These are phyloP conservation scores for Penicillium frequentans DNA, from an alignment of 2,329 filamentous ascomycete genomes.

Conservation along the genomic window DNA sequence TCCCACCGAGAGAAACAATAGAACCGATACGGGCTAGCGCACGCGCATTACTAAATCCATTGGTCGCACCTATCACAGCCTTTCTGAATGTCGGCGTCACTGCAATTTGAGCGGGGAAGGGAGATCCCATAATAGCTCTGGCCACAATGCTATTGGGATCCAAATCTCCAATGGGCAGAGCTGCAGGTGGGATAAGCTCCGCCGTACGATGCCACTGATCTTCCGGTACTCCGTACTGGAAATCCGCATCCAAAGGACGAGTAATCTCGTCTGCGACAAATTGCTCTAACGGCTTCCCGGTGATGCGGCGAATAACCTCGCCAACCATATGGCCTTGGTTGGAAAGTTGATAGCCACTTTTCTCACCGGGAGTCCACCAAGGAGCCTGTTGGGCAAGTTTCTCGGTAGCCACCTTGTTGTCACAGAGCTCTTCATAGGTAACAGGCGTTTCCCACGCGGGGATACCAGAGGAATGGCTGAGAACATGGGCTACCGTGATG, in stretches of 20 bases:
- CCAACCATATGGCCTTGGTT: conserved; percentile 45
- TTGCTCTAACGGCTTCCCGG: conserved; percentile 43
- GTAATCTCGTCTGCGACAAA: conserved; percentile 48
- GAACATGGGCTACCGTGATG: conserved; percentile 26
- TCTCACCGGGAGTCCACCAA: conserved; percentile 43
- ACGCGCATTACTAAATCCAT: conserved; percentile 50
- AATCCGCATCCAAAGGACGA: conserved; percentile 47
- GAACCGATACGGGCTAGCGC: conserved; percentile 45
- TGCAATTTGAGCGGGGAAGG: conserved; percentile 18
- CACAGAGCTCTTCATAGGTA: conserved; percentile 33
- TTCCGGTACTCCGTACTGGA: conserved; percentile 47
- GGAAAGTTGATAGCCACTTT: conserved; percentile 39
- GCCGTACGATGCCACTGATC: conserved; percentile 44
- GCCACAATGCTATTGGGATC: conserved; percentile 29
- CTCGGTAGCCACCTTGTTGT: conserved; percentile 26
- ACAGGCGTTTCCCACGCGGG: conserved; percentile 30
- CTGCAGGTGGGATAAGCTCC: conserved; percentile 26
- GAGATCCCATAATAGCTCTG: conserved; percentile 33
- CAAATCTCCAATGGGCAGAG: conserved; percentile 2
- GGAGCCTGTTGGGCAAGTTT: conserved; percentile 40
- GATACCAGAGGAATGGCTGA: conserved; percentile 22
- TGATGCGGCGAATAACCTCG: conserved; percentile 45
- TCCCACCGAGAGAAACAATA: conserved; percentile 34
- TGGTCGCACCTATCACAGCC: conserved; percentile 44
- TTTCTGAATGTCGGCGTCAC: conserved; percentile 37